A percentile compares a stretch with the other conserved stretches of the same genome.
These are phyloP conservation scores for Yamadazyma triangularis DNA, from an alignment of 1,139 yeast genomes.

Conservation along the genomic window DNA sequence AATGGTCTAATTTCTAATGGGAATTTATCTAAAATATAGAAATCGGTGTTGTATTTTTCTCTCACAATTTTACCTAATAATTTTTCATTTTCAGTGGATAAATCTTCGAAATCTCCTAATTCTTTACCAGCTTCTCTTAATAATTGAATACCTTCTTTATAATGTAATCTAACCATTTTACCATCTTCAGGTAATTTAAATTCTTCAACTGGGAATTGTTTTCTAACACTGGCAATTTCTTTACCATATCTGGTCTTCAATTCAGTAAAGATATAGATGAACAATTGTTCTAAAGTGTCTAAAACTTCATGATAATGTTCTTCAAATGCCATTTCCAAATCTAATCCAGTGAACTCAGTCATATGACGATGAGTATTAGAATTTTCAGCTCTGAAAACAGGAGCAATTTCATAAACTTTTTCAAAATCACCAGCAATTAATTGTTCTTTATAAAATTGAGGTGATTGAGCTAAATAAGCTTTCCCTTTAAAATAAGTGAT, in stretches of 20 bases:
- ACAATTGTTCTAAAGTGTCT: slow-evolving; percentile 77
- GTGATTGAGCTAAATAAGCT: slow-evolving; percentile 96
- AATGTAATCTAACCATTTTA: slow-evolving; percentile 86
- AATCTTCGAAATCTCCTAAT: slow-evolving; percentile 81
- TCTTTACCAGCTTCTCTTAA: slow-evolving; percentile 81
- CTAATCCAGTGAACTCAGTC: slow-evolving; percentile 98
- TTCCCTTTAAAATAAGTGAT: slow-evolving; percentile 87
- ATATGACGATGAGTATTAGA: slow-evolving; percentile 98
- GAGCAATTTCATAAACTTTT: slow-evolving; percentile 91
- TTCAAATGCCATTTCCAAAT: slow-evolving; percentile 96
- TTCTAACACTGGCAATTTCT: slow-evolving; percentile 87
- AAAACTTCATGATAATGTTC: slow-evolving; percentile 96
- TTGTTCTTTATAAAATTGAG: slow-evolving; percentile 97
- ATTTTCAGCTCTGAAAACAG: slow-evolving; percentile 98
- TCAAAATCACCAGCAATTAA: slow-evolving; percentile 97
- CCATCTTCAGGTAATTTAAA: slow-evolving; percentile 87
- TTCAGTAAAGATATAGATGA: slow-evolving; percentile 82
- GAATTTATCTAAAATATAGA: slow-evolving; percentile 96
- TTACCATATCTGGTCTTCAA: slow-evolving; percentile 72
- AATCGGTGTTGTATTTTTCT: slow-evolving; percentile 94
- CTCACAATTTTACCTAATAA: slow-evolving; percentile 86
- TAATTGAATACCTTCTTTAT: slow-evolving; percentile 85
- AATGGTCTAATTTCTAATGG: slow-evolving; percentile 96
- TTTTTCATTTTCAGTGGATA: slow-evolving; percentile 92
- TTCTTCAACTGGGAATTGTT: slow-evolving; percentile 96